These are phyloP conservation scores for Tillandsia fasciculata DNA, from an alignment of 176 grass and related monocot species.

Conservation along the genomic window DNA sequence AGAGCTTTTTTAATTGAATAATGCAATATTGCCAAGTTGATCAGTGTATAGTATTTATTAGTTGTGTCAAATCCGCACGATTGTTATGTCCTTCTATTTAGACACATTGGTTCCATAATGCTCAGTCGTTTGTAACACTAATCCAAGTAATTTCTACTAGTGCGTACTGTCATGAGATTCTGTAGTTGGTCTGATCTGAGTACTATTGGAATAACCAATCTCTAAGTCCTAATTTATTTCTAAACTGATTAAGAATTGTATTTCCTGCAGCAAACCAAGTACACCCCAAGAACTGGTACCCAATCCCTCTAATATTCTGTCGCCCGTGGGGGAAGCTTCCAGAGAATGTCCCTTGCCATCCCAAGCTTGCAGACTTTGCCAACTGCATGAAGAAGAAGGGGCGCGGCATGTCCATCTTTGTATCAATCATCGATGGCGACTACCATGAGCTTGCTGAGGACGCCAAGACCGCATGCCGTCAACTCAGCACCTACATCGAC, in stretches of 20 bases:
- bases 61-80: too few species aligned
- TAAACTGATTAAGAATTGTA: slow-evolving; percentile 1
- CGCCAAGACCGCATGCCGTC: slow-evolving; percentile 71
- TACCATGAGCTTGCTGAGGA: slow-evolving; percentile 91
- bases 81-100: too few species aligned
- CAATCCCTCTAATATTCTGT: slow-evolving; percentile 93
- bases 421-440: slow-evolving; percentile 87
- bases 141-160: too few species aligned
- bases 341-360: slow-evolving; percentile 93
- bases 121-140: too few species aligned
- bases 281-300: slow-evolving; percentile 99
- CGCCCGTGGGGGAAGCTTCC: slow-evolving; percentile 99
- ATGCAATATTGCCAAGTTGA: too few species aligned
- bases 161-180: too few species aligned
- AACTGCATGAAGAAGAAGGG: slow-evolving; percentile 99
- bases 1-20: too few species aligned
- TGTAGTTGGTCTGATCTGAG: too few species aligned
- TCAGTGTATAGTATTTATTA: too few species aligned
- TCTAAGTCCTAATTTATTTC: too few species aligned
- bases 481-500: slow-evolving; percentile 82
- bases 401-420: slow-evolving; percentile 95
- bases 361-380: slow-evolving; percentile 96
- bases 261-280: slow-evolving; percentile 76
- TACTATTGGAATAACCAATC: too few species aligned
- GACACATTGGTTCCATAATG: background rate